Base-by-base conservation (phyloP, 2,329 filamentous ascomycete genomes). In the Macrophomina pseudophaseolina region DNA sequence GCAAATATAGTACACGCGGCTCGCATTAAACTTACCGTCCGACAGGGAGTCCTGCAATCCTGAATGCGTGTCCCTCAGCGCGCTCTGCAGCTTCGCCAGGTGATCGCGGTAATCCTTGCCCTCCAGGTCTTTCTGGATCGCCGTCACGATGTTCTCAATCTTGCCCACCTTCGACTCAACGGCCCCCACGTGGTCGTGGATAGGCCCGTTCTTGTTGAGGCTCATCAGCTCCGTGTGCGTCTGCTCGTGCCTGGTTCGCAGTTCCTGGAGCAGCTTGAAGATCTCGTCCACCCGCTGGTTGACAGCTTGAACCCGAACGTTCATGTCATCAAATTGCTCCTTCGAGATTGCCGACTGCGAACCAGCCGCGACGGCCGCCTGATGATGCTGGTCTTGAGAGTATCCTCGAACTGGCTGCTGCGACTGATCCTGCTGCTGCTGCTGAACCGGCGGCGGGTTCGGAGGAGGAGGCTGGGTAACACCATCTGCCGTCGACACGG, bases 261-360 rank as follows among this genome's bases (percentile, higher is more conserved):
- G 78, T 46, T 82, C 77, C 11, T 84, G 81, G 48, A 90, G 78
- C 66, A 87, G 80, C 49, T 84, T 84, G 77, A 87, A 88, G 66
- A 92, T 82, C 71, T 84, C 85, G 23, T 84, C 83, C 49, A 93
- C 80, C 73, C 91, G 88, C 78, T 92, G 89, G 77, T 88, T 88
- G 67, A 92, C 83, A 71, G 83, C 84, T 77, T 94, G 92, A 18
- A 98, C 82, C 38, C 93, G 91, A 81, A 91, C 91, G 82, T 97
- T 91, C 14, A 98, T 85, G 75, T 97, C 94, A 40, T 86, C 85
- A 75, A 97, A 94, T 78, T 97, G 93, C 65, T 83, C 78, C 23
- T 54, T 18, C 4, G 49, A 46, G 8, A 56, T 16, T 1, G 63
- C 35, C 16, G 52, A 23, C 2, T 38, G 32, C 1, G 30, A 51